These are phyloP conservation scores for Aureobasidium pullulans DNA, from an alignment of 2,329 filamentous ascomycete species.

Conservation along the genomic window DNA sequence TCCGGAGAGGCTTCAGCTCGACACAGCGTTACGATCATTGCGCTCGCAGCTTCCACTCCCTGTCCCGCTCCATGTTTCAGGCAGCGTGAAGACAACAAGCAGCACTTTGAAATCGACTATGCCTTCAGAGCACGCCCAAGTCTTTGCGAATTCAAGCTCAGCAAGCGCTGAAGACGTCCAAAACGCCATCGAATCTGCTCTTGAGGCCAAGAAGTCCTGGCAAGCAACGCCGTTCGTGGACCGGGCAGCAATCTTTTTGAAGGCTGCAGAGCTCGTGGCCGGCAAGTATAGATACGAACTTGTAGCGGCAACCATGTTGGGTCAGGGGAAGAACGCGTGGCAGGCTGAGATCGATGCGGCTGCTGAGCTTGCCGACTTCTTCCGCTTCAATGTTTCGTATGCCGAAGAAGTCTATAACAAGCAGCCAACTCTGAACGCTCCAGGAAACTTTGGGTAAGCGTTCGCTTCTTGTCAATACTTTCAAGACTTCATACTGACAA, in stretches of 20 bases:
- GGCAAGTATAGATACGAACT: conserved; percentile 26
- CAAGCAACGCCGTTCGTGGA: conserved; percentile 29
- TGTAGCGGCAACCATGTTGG: conserved; percentile 35
- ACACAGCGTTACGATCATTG: background rate
- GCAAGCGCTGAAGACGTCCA: conserved; percentile 15
- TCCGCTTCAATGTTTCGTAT: conserved; percentile 27
- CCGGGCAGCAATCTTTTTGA: conserved; percentile 31
- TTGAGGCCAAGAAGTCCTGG: conserved; percentile 30
- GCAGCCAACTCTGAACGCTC: conserved; percentile 28
- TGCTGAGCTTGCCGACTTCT: conserved; percentile 33
- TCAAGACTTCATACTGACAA: background rate
- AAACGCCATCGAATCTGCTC: conserved; percentile 25
- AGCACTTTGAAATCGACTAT: background rate
- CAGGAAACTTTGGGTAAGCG: conserved; percentile 15
- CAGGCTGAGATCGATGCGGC: conserved; percentile 34
- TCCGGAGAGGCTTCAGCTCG: background rate
- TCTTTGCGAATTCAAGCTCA: background rate
- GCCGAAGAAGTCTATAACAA: conserved; percentile 30
- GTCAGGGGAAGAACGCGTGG: conserved; percentile 36
- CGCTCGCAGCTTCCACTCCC: background rate
- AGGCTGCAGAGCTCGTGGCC: conserved; percentile 28
- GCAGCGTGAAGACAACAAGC: background rate
- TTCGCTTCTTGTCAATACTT: background rate
- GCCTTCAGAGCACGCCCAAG: background rate
- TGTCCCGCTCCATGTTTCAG: background rate